Evolutionary conservation across 148 eudicot genomes (phyloP).

Genomic region (Nepenthes mirabilis): DNA sequence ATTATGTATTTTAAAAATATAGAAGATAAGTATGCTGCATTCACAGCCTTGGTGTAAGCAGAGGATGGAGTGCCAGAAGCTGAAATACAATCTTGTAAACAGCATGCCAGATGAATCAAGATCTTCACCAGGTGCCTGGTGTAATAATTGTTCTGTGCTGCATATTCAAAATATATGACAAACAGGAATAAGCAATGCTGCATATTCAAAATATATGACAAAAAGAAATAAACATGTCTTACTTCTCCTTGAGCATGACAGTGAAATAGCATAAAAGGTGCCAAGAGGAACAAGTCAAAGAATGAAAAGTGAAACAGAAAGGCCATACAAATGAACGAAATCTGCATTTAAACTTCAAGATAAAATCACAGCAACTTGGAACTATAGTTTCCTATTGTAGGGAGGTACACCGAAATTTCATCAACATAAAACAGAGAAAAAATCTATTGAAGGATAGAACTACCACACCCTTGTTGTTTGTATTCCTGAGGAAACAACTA

Average conservation of each 20-base stretch:
- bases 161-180: slow-evolving; percentile 4
- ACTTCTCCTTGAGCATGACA: background rate
- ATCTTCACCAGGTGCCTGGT: slow-evolving; percentile 88
- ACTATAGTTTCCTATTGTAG: no score
- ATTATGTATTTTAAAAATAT: slow-evolving; percentile 63
- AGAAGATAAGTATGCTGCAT: slow-evolving; percentile 71
- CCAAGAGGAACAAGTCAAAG: no score
- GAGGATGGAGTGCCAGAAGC: slow-evolving; percentile 32
- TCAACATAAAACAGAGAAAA: no score
- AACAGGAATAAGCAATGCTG: slow-evolving; percentile 22
- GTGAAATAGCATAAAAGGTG: no score
- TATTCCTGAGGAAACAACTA: no score
- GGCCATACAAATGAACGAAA: no score
- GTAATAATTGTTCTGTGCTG: slow-evolving; percentile 67
- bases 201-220: slow-evolving; percentile 4
- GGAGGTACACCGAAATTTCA: no score
- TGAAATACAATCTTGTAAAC: slow-evolving; percentile 76
- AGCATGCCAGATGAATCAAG: slow-evolving; percentile 68
- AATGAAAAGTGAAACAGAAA: no score
- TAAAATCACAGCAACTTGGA: no score
- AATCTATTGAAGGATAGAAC: no score
- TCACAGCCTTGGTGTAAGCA: slow-evolving; percentile 58
- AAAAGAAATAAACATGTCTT: background rate
- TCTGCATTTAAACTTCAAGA: no score
- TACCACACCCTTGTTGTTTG: no score